phyloP scores from a whole-genome alignment of 495 filamentous ascomycete species.

The Penicillium atrosanguineum region DNA sequence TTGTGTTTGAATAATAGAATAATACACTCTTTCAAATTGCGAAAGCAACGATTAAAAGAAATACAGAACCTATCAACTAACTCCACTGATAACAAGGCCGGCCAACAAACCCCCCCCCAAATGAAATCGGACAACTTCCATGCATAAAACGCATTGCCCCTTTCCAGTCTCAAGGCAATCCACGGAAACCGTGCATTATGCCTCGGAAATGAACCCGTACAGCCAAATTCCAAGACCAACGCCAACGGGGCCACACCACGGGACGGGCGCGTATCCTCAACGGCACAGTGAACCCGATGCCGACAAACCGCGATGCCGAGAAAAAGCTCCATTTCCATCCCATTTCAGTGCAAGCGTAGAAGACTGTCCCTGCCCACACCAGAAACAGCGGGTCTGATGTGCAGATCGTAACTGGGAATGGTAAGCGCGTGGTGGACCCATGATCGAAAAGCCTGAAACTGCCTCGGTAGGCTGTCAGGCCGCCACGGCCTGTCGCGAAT shows the following conservation, averaged over 20 bases:
- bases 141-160: conserved; percentile 1
- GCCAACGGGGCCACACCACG: neutral
- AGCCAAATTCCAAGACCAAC: neutral
- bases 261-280: neutral
- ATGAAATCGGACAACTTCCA: neutral
- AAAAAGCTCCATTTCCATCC: neutral
- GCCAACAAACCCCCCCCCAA: neutral
- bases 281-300: conserved; percentile 11
- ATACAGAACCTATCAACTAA: neutral
- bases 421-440: conserved; percentile 4
- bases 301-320: conserved; percentile 10
- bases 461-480: conserved; percentile 16
- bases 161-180: neutral
- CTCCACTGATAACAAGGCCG: neutral
- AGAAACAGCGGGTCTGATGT: neutral
- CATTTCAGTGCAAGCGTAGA: neutral
- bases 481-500: neutral
- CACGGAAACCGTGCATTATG: neutral
- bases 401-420: neutral
- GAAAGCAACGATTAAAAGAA: conserved; percentile 2
- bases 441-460: conserved; percentile 8
- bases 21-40: neutral
- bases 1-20: neutral
- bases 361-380: neutral
- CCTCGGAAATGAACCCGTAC: neutral